Evolutionary conservation across 257 asterid species (phyloP).

Genomic region (Nicotiana obtusifolia): DNA sequence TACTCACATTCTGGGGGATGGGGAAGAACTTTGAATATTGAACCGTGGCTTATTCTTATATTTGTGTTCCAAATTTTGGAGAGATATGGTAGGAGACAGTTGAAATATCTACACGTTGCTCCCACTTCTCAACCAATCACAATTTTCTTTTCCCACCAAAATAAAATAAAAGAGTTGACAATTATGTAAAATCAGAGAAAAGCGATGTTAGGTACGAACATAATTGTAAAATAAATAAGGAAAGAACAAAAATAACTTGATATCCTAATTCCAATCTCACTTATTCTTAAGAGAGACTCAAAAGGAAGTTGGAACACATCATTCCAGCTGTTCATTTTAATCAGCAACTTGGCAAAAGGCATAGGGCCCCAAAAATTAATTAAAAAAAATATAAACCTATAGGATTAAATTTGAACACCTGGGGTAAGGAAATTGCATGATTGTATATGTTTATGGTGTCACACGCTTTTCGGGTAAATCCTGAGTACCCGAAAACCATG

Average conservation of each 20-base stretch:
- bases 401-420: too few species aligned
- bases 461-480: too few species aligned
- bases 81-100: background rate
- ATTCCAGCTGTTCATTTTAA: background rate
- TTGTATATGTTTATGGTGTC: too few species aligned
- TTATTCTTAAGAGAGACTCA: background rate
- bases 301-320: background rate
- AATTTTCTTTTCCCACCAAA: background rate
- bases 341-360: background rate
- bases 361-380: too few species aligned
- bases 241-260: background rate
- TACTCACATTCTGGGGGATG: too few species aligned
- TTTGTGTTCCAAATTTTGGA: too few species aligned
- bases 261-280: background rate
- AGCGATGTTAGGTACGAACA: background rate
- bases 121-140: background rate
- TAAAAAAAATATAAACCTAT: too few species aligned
- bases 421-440: too few species aligned
- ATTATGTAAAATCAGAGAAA: background rate
- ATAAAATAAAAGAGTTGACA: background rate
- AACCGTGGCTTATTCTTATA: background rate
- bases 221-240: background rate
- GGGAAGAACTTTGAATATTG: background rate
- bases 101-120: background rate
- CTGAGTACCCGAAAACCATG: too few species aligned